Evolutionary conservation across 73 alveolate species (phyloP), one percentile per base, ranked within the genome.

Genomic region (Diophrys sp.): DNA sequence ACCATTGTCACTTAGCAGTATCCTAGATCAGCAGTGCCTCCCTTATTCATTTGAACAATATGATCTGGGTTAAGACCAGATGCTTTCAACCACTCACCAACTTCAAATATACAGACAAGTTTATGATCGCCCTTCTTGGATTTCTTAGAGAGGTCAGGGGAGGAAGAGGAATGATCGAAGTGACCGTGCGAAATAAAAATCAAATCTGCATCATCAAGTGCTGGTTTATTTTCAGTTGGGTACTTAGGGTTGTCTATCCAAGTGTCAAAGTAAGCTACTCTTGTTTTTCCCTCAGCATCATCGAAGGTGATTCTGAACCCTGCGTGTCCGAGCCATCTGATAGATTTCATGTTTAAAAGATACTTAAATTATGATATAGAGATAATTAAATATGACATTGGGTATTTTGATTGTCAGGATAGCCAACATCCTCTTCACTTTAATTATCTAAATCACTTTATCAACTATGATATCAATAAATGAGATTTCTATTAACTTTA

Each of bases 101-200:
- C 31, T 54, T 83, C 91, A 54, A 2, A 83, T 14, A 31, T 71
- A 1, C 71, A 23, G 11, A 82, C 88, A 0, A 87, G 67, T 33
- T 73, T 80, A 5, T 73, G 88, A 8, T 79, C 83, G 27, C 54
- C 79, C 23, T 82, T 77, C 66, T 74, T 62, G 1, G 90, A 56
- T 54, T 28, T 78, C 26, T 76, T 62, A 31, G 29, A 26, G 14
- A 87, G 54, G 27, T 31, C 88, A 66, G 94, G 94, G 28, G 90
- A 83, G 23, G 83, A 79, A 44, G 77, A 72, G 2, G 83, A 31
- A 70, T 87, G 94, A 56, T 87, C 94, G 33, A 81, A 87, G 68
- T 87, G 94, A 0, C 94, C 94, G 70, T 87, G 94, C 25, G 94
- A 73, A 23, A 87, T 89, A 14, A 87, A 74, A 44, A 87, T 74